Conservation (phyloP, 257 asterid genomes). For the Knoxia roxburghii region DNA sequence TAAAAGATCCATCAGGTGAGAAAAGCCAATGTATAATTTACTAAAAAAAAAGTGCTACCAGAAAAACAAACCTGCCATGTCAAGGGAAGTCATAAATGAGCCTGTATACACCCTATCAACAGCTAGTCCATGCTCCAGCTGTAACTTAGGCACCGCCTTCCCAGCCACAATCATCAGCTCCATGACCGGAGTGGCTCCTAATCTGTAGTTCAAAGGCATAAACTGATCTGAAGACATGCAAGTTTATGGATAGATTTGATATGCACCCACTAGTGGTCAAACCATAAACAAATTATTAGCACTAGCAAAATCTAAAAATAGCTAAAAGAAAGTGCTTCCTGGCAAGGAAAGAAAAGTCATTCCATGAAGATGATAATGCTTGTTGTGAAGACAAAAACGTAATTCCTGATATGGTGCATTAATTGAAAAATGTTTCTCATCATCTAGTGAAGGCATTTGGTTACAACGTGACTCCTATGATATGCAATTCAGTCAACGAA, state of each 20-base stretch:
- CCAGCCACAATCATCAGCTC: constrained; percentile 98
- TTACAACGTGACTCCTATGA: no score
- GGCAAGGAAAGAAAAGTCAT: not conserved
- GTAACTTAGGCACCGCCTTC: constrained; percentile 79
- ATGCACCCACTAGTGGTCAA: not conserved
- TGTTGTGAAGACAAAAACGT: not conserved
- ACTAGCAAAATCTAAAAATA: not conserved
- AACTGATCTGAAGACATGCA: constrained; percentile 9
- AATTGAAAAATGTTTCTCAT: not conserved
- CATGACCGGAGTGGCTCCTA: constrained; percentile 92
- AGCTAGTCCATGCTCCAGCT: constrained; percentile 95
- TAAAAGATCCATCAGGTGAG: constrained; percentile 22
- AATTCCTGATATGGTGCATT: not conserved
- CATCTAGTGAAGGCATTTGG: not conserved
- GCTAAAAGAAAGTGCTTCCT: not conserved
- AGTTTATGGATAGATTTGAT: not conserved
- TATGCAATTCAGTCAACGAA: not conserved
- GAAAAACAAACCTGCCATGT: constrained; percentile 75
- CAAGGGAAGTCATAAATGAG: constrained; percentile 96
- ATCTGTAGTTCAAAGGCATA: constrained; percentile 39
- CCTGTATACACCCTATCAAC: constrained; percentile 97
- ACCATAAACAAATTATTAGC: not conserved
- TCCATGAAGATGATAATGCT: not conserved
- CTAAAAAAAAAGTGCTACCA: not conserved
- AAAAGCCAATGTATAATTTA: not conserved